These are phyloP conservation scores for Eragrostis tef DNA, from an alignment of 202 grass and related monocot species.

Conservation along the genomic window DNA sequence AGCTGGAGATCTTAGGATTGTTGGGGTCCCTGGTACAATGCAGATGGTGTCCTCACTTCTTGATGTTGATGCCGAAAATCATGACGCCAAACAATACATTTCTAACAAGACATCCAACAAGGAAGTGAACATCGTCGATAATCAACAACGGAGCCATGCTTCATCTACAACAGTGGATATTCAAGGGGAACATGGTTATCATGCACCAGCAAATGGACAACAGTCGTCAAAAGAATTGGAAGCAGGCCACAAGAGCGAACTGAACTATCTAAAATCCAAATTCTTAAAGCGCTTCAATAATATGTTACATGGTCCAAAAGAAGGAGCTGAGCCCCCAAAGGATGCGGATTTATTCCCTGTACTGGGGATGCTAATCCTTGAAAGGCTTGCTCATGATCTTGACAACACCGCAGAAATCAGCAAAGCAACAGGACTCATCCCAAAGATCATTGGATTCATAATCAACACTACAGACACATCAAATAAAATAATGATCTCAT, in stretches of 20 bases:
- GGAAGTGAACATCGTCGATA: not conserved
- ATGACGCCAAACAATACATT: not conserved
- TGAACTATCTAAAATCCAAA: not conserved
- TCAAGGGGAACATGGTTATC: not conserved
- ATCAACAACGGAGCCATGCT: not conserved
- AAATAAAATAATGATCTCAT: not conserved
- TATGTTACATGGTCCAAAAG: not conserved
- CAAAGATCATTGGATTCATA: not conserved
- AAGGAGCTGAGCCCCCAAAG: not conserved
- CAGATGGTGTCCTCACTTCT: slow-evolving; percentile 31
- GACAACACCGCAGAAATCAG: slow-evolving; percentile 20
- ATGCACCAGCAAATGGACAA: not conserved
- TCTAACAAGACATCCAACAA: not conserved
- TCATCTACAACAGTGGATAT: not conserved
- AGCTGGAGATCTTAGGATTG: not conserved
- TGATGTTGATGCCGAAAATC: not conserved
- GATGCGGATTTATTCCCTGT: not conserved
- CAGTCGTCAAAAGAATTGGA: not conserved
- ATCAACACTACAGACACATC: not conserved
- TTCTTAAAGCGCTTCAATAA: not conserved
- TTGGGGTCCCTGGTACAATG: slow-evolving; percentile 11
- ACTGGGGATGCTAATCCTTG: slow-evolving; percentile 6
- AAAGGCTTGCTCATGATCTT: slow-evolving; percentile 12
- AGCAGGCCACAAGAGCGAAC: not conserved
- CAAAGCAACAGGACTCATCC: not conserved